Conservation (phyloP, 768 basidiomycete genomes). For the Glaciozyma antarctica region DNA sequence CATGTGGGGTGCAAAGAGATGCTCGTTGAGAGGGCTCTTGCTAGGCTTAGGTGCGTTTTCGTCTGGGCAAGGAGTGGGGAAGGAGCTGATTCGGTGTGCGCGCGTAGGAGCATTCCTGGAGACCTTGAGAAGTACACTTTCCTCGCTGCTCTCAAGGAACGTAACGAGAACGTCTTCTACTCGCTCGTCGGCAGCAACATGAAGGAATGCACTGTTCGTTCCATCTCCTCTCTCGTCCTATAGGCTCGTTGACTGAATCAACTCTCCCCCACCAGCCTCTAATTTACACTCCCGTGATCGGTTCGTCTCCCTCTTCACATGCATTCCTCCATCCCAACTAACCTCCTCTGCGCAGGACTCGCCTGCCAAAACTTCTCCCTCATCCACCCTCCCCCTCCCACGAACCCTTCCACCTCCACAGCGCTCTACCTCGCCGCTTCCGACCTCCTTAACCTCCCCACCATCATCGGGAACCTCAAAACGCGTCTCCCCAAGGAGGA, state of each 20-base stretch:
- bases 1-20: conserved; percentile 21
- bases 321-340: not conserved
- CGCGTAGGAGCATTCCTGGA: conserved; percentile 7
- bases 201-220: conserved; percentile 44
- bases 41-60: conserved; percentile 18
- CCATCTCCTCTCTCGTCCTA: not conserved
- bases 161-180: conserved; percentile 69
- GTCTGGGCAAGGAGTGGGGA: not conserved
- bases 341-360: conserved; percentile 10
- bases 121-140: conserved; percentile 73
- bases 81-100: not conserved
- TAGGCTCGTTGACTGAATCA: not conserved
- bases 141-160: conserved; percentile 61
- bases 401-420: not conserved
- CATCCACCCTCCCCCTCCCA: conserved; percentile 26
- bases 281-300: conserved; percentile 9
- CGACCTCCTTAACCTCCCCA: conserved; percentile 69
- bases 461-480: conserved; percentile 51
- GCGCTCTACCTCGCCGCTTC: conserved; percentile 56
- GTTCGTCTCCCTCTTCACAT: not conserved
- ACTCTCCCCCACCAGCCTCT: conserved; percentile 13
- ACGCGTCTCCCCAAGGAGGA: conserved; percentile 51
- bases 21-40: conserved; percentile 30
- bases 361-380: conserved; percentile 32
- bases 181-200: conserved; percentile 61